These are phyloP conservation scores for Waltergamsia citrina DNA, from an alignment of 2,329 filamentous ascomycete species.

Conservation along the genomic window DNA sequence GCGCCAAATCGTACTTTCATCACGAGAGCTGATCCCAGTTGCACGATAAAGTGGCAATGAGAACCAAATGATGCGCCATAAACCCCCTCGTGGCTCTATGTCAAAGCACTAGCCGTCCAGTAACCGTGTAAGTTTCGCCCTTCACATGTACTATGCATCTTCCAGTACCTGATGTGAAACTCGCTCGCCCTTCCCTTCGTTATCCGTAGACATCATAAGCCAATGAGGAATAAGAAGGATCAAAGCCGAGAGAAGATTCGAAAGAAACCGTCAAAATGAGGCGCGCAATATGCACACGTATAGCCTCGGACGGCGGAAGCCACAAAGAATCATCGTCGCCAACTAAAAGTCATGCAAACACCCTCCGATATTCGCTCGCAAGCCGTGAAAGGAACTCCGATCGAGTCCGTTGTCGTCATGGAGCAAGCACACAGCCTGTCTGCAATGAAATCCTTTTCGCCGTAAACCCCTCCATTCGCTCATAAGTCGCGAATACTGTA, in stretches of 20 bases:
- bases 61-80: background rate
- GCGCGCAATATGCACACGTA: background rate
- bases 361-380: background rate
- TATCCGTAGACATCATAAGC: constrained; percentile 3
- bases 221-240: background rate
- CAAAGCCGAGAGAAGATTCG: background rate
- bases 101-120: too few relatives aligned
- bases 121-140: too few relatives aligned
- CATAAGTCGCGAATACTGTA: constrained; percentile 29
- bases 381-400: background rate
- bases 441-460: constrained; percentile 15
- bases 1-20: background rate
- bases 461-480: constrained; percentile 24
- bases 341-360: background rate
- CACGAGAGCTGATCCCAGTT: background rate
- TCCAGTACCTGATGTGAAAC: background rate
- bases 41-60: background rate
- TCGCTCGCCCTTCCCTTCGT: constrained; percentile 2
- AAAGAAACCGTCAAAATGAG: background rate
- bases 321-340: too few relatives aligned
- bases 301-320: background rate
- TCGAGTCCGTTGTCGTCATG: background rate
- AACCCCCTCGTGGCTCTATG: background rate
- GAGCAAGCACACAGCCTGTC: background rate
- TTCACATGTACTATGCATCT: too few relatives aligned